Evolutionary conservation across 495 filamentous ascomycete species (phyloP).

Genomic region (Aspergillus wentii): DNA sequence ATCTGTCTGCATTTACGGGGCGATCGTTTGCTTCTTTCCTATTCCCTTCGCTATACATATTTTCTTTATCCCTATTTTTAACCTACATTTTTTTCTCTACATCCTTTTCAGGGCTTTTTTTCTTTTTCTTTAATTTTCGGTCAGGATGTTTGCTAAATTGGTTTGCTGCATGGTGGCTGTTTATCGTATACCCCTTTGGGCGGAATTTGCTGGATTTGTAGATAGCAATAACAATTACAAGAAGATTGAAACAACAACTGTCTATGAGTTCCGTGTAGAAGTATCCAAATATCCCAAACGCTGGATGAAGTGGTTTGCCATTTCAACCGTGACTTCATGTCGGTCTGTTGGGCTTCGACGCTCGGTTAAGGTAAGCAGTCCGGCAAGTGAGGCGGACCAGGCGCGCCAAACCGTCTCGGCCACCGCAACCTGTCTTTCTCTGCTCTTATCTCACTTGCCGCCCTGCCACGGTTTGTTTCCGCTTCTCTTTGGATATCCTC

Average conservation of each 20-base stretch:
- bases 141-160: conserved; percentile 13
- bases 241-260: conserved; percentile 3
- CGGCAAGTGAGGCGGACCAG: conserved; percentile 7
- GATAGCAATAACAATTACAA: conserved; percentile 10
- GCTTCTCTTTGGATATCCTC: conserved; percentile 1
- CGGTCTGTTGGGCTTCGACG: not conserved
- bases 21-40: conserved; percentile 12
- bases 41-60: conserved; percentile 10
- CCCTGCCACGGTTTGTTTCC: conserved; percentile 4
- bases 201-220: conserved; percentile 31
- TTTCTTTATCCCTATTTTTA: conserved; percentile 18
- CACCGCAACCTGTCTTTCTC: conserved; percentile 32
- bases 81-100: conserved; percentile 1
- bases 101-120: conserved; percentile 3
- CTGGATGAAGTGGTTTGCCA: too few species aligned
- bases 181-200: conserved; percentile 38
- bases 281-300: too few species aligned
- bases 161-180: conserved; percentile 34
- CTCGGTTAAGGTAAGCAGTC: conserved; percentile 10
- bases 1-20: conserved; percentile 26
- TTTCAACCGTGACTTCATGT: too few species aligned
- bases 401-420: conserved; percentile 16
- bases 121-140: conserved; percentile 14
- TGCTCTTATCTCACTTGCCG: conserved; percentile 8
- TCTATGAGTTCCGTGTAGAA: too few species aligned